phyloP scores from a whole-genome alignment of 2,329 filamentous ascomycete genomes.

The Aspergillus costaricaensis region DNA sequence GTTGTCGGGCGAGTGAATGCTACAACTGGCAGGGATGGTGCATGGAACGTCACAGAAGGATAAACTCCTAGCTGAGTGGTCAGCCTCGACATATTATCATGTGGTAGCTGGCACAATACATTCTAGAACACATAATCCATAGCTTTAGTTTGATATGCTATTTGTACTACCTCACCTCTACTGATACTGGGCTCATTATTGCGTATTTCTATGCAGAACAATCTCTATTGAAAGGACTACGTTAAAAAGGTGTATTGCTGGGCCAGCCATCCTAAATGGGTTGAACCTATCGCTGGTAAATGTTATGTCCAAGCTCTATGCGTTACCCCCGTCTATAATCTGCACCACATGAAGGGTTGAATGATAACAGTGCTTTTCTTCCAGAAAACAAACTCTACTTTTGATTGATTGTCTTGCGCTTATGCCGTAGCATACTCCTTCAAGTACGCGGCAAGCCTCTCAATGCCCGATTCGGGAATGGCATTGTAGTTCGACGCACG shows the following conservation, averaged over 20 bases:
- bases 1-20: no score
- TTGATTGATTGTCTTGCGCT: no score
- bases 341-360: neutral
- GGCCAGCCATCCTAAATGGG: neutral
- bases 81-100: no score
- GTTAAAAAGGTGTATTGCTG: neutral
- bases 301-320: neutral
- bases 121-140: no score
- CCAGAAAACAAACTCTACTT: no score
- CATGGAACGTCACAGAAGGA: no score
- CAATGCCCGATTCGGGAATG: conserved; percentile 57
- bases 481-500: conserved; percentile 89
- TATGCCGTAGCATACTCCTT: conserved; percentile 54
- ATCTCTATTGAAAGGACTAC: neutral
- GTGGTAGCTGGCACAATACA: no score
- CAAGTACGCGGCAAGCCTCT: conserved; percentile 46
- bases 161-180: neutral
- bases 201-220: neutral
- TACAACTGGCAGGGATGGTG: no score
- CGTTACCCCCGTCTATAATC: neutral
- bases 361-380: neutral
- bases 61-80: no score
- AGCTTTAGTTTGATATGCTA: no score
- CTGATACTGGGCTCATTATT: no score
- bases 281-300: neutral